Percentiles rank a stretch among this genome's conserved stretches.
phyloP scores from a whole-genome alignment of 1,139 yeast genomes.

The Magnusiomyces ingens region DNA sequence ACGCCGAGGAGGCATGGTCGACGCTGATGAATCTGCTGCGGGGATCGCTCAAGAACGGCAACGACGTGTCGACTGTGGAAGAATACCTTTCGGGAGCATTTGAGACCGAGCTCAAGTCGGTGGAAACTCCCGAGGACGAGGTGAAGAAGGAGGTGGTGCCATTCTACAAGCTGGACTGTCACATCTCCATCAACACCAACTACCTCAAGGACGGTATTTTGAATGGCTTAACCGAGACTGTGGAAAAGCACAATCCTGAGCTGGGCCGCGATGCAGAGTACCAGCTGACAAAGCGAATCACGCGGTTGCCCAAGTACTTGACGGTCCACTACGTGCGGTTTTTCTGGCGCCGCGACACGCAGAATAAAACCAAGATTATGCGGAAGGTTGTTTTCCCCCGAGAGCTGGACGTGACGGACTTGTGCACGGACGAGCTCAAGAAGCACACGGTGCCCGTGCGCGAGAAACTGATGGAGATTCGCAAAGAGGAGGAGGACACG shows the following conservation, averaged over 20 bases:
- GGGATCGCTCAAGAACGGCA: slow-evolving; percentile 18
- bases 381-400: slow-evolving; percentile 94
- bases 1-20: slow-evolving; percentile 94
- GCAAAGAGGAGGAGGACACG: slow-evolving; percentile 67
- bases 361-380: slow-evolving; percentile 84
- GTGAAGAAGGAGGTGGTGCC: slow-evolving; percentile 45
- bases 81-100: slow-evolving; percentile 60
- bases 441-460: slow-evolving; percentile 61
- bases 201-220: slow-evolving; percentile 80
- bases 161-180: slow-evolving; percentile 75
- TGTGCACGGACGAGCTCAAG: slow-evolving; percentile 70
- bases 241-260: slow-evolving; percentile 70
- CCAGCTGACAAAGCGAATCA: slow-evolving; percentile 60
- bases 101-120: slow-evolving; percentile 51
- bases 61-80: slow-evolving; percentile 36
- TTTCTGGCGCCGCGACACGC: slow-evolving; percentile 91
- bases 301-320: slow-evolving; percentile 78
- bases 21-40: slow-evolving; percentile 58
- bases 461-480: slow-evolving; percentile 70
- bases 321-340: slow-evolving; percentile 91
- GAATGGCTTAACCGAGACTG: slow-evolving; percentile 64
- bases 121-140: slow-evolving; percentile 53
- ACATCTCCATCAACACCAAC: slow-evolving; percentile 77
- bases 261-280: slow-evolving; percentile 67
- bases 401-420: slow-evolving; percentile 79